Base-by-base conservation (phyloP, 192 early-diverging fungal species). In the Coemansia sp. region DNA sequence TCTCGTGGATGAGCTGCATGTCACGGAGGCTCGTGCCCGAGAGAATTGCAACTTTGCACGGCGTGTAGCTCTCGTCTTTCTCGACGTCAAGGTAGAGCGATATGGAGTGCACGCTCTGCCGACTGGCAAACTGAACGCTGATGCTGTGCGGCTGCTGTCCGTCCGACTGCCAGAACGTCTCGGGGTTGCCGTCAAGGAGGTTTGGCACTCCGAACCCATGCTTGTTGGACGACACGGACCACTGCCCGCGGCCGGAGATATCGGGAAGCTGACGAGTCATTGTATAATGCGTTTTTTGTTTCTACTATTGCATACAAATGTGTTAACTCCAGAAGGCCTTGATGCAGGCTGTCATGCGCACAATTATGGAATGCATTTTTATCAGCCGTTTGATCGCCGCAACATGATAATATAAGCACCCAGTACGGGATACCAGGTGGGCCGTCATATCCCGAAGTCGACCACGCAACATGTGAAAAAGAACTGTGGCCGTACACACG, bases 121-220 rank as follows among this genome's bases (percentile, higher is more conserved):
- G 48, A 0, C 35, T 25, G 4, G 50, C 47, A 21, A 79, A 72
- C 40, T 62, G 58, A 5, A 73, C 40, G 29, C 49, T 62, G 11
- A 79, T 54, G 29, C 23, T 38, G 53, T 79, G 76, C 23, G 76
- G 76, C 31, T 72, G 76, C 14, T 58, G 62, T n/a, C 76, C 76
- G 28, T 79, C 76, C 4, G 76, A 79, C 45, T 79, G 76, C 76
- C 76, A 79, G 29, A 65, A 79, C 12, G 76, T 69, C 19, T 62
- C 55, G 11, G 56, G 29, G 48, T 45, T 65, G 42, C 18, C 6
- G 60, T 79, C 70, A 18, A 45, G 28, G 4, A 79, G 69, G 18
- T 69, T 66, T 22, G 40, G 24, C 4, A 64, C 57, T 0, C 63
- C 70, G 21, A 60, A 61, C 16, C 70, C 70, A 16, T 72, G 65